A percentile compares a stretch with the other conserved stretches of the same genome.
Evolutionary conservation across 2,329 filamentous ascomycete genomes (phyloP).

Genomic region (Tricladium varicosporioides): DNA sequence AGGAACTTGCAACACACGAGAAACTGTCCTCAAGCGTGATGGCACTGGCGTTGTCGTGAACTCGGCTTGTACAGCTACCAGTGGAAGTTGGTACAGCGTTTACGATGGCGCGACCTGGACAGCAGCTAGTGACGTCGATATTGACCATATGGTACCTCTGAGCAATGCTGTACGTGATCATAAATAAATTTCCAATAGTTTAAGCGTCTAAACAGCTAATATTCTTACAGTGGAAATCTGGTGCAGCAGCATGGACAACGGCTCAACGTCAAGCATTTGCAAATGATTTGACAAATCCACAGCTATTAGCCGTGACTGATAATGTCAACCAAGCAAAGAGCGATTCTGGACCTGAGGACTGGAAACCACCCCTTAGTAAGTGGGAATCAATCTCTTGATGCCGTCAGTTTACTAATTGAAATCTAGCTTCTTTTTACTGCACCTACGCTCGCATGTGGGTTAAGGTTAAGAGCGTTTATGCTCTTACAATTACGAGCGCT

Average conservation of each 20-base stretch:
- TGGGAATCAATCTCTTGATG: background rate
- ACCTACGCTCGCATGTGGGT: slow-evolving; percentile 74
- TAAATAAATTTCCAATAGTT: background rate
- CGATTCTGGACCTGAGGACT: slow-evolving; percentile 70
- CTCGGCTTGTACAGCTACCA: slow-evolving; percentile 59
- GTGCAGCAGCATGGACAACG: slow-evolving; percentile 70
- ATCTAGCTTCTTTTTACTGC: slow-evolving; percentile 64
- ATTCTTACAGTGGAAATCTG: slow-evolving; percentile 64
- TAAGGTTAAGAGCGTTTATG: slow-evolving; percentile 72
- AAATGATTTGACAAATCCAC: slow-evolving; percentile 73
- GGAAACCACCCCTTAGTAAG: slow-evolving; percentile 68
- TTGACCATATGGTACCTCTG: slow-evolving; percentile 80
- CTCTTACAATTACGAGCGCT: slow-evolving; percentile 63
- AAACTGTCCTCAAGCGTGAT: slow-evolving; percentile 72
- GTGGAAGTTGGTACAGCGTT: slow-evolving; percentile 67
- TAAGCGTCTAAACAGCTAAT: background rate
- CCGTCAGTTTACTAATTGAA: slow-evolving; percentile 8
- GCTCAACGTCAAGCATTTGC: slow-evolving; percentile 66
- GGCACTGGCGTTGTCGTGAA: slow-evolving; percentile 60
- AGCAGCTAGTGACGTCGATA: slow-evolving; percentile 67
- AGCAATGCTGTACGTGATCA: slow-evolving; percentile 56
- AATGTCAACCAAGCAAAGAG: slow-evolving; percentile 72
- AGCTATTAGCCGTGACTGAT: slow-evolving; percentile 77
- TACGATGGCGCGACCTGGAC: slow-evolving; percentile 75
- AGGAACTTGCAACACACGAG: slow-evolving; percentile 69